These are phyloP conservation scores for Leccinellum albellum DNA, from an alignment of 768 basidiomycete genomes.

Conservation along the genomic window DNA sequence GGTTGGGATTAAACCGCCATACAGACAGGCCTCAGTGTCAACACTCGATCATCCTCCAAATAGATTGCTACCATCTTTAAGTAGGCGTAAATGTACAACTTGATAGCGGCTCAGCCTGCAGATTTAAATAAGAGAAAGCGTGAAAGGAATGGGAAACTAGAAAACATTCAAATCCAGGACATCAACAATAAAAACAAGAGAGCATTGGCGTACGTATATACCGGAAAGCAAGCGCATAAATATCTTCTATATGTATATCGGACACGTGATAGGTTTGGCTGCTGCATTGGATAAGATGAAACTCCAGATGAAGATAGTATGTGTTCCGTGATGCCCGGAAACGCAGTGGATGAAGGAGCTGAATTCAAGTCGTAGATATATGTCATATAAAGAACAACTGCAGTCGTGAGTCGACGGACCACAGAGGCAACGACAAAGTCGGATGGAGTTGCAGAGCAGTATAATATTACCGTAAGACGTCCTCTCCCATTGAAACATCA, in stretches of 20 bases:
- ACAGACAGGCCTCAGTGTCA: neutral
- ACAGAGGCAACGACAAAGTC: neutral
- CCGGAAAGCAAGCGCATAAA: constrained; percentile 10
- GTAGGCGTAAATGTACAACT: constrained; percentile 1
- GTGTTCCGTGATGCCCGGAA: constrained; percentile 1
- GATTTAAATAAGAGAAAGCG: constrained; percentile 2
- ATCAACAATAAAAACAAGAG: constrained; percentile 12
- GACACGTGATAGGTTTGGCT: neutral
- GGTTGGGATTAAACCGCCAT: neutral
- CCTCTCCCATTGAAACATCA: constrained; percentile 23
- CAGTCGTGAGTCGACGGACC: neutral
- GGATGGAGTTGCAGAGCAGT: neutral
- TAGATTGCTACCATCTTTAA: neutral
- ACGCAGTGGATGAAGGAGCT: neutral
- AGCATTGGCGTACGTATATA: constrained; percentile 11
- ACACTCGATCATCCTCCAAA: neutral
- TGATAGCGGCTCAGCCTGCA: constrained; percentile 13
- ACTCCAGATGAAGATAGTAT: neutral
- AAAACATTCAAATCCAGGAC: constrained; percentile 3
- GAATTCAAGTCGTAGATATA: constrained; percentile 9
- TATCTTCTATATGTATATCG: constrained; percentile 8
- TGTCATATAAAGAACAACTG: constrained; percentile 1
- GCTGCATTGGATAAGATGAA: neutral
- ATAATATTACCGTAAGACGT: constrained; percentile 11
- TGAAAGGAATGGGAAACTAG: neutral